Percentiles rank a stretch among this genome's conserved stretches.
These are phyloP conservation scores for Arthroderma sp. DNA, from an alignment of 2,329 filamentous ascomycete genomes.

Conservation along the genomic window DNA sequence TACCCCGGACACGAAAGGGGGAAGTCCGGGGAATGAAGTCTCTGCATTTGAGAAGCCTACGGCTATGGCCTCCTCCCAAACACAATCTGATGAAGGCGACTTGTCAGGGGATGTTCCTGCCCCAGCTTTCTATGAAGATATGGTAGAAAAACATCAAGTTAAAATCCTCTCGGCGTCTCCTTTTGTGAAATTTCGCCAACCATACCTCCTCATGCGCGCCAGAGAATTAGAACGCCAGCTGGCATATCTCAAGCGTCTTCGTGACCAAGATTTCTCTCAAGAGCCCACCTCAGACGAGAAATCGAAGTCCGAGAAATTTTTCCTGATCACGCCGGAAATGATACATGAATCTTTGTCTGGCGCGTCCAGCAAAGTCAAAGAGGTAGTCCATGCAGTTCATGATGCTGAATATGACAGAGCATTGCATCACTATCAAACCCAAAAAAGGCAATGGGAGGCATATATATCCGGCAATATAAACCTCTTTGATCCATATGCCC, in stretches of 20 bases:
- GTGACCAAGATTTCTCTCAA: conserved; percentile 50
- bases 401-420: conserved; percentile 96
- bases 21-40: conserved; percentile 6
- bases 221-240: conserved; percentile 81
- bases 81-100: conserved; percentile 50
- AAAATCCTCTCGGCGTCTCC: conserved; percentile 90
- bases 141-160: conserved; percentile 85
- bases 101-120: conserved; percentile 54
- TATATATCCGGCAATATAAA: conserved; percentile 81
- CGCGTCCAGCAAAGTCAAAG: conserved; percentile 75
- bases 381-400: conserved; percentile 87
- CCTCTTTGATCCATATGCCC: conserved; percentile 86
- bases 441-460: conserved; percentile 91
- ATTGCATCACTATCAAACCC: conserved; percentile 81
- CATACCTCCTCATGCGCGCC: conserved; percentile 82
- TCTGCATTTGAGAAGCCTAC: conserved; percentile 13
- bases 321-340: conserved; percentile 91
- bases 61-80: conserved; percentile 11
- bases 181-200: conserved; percentile 89
- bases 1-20: background rate
- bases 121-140: conserved; percentile 87
- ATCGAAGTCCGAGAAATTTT: conserved; percentile 58
- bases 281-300: conserved; percentile 46
- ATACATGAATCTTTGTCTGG: conserved; percentile 71
- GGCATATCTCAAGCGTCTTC: conserved; percentile 66